Base-by-base conservation (phyloP, 2,329 filamentous ascomycete species). In the Emericellopsis cladophorae region DNA sequence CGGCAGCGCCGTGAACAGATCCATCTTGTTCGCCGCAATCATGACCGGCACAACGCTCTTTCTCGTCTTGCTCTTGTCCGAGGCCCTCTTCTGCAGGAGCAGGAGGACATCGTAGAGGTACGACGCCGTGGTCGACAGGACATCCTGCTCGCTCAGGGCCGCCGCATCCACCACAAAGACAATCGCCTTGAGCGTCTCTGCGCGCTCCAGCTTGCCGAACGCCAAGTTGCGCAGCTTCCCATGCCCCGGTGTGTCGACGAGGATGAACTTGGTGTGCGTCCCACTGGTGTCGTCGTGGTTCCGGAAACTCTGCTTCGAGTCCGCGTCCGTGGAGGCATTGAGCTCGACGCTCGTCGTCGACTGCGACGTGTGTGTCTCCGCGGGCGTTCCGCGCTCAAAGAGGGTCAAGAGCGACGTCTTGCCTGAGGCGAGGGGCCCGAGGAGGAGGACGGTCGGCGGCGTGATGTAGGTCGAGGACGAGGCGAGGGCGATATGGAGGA, bases 71-170 rank as follows among this genome's bases (percentile, higher is more conserved):
- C 53, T 47, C 48, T 56, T 60, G 42, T 50, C 46, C 38, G 52
- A 57, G 26, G 78, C 73, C 37, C 81, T 73, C 60, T 81, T 84
- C 65, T 96, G 92, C 44, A 98, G 68, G 4, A 74, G 58, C 4
- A 96, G 70, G n/a, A 98, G 73, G 1, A 93, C 66, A 46, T 96
- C 89, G 65, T 96, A 87, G 11, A 98, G 74, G 55, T 93, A 96
- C 39, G 76, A 74, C 0, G 88, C 89, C 0, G 87, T 76, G 36
- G 87, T 77, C 8, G 80, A 73, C 8, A 95, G 67, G 1, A 68
- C 66, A 31, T 77, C 73, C 39, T 69, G 67, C 42, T 74, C 69
- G 15, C 66, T 65, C 10, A 88, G 64, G 3, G 76, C 74, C 4
- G 84, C 80, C 10, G 89, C 84, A 59, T 98, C 92, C n/a, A 95